Evolutionary conservation across 148 eudicot species (phyloP).

Genomic region (Diospyros lotus): DNA sequence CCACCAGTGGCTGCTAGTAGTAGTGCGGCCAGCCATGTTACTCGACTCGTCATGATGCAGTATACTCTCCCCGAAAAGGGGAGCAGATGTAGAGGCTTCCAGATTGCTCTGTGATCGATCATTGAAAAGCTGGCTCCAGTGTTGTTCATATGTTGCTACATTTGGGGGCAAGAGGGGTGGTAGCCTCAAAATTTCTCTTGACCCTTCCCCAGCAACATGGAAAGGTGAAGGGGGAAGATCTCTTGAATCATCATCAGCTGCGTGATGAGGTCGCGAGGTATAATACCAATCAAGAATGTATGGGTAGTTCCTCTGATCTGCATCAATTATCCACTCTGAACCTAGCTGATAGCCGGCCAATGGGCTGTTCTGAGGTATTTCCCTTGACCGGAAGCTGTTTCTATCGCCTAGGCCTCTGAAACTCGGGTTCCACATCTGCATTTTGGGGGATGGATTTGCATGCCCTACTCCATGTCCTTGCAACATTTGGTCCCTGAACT

Average conservation of each 20-base stretch:
- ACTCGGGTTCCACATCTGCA: slow-evolving; percentile 34
- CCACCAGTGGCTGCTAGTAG: slow-evolving; percentile 45
- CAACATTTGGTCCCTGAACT: slow-evolving; percentile 58
- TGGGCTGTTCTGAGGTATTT: slow-evolving; percentile 22
- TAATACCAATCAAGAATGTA: slow-evolving; percentile 86
- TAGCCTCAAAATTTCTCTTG: slow-evolving; percentile 36
- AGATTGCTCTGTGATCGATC: slow-evolving; percentile 39
- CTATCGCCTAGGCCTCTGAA: slow-evolving; percentile 28
- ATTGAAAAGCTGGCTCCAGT: slow-evolving; percentile 33
- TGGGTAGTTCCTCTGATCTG: slow-evolving; percentile 53
- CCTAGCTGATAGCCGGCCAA: slow-evolving; percentile 37
- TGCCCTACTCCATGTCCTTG: slow-evolving; percentile 23
- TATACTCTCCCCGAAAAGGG: slow-evolving; percentile 44
- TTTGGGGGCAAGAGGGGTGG: slow-evolving; percentile 16
- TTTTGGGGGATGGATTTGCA: slow-evolving; percentile 28
- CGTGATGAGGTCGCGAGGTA: slow-evolving; percentile 38
- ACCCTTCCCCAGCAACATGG: slow-evolving; percentile 28
- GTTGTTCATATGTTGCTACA: slow-evolving; percentile 23
- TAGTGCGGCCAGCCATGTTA: slow-evolving; percentile 3
- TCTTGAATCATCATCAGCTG: slow-evolving; percentile 7
- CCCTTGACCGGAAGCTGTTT: slow-evolving; percentile 46
- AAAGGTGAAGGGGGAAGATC: slow-evolving; percentile 26
- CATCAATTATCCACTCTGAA: slow-evolving; percentile 56
- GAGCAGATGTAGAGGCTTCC: slow-evolving; percentile 67
- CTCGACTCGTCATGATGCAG: slow-evolving; percentile 37